Evolutionary conservation across 306 rosid species (phyloP).

Genomic region (Sindora glabra): DNA sequence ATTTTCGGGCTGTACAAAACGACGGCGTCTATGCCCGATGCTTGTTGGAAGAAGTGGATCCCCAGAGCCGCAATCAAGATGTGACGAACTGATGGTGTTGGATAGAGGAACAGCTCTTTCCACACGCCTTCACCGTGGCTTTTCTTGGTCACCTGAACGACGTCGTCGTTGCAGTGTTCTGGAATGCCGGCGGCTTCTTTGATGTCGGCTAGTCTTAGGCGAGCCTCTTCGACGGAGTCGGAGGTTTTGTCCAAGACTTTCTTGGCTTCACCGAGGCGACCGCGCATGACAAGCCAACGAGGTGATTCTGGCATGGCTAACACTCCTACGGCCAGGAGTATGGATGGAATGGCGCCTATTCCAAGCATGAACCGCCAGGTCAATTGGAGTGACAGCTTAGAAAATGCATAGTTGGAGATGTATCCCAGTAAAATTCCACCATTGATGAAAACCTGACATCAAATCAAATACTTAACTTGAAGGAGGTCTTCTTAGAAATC

Average conservation of each 20-base stretch:
- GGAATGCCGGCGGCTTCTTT: constrained; percentile 76
- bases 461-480: too few relatives aligned
- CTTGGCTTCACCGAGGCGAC: constrained; percentile 59
- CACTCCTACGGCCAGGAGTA: constrained; percentile 38
- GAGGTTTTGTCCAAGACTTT: constrained; percentile 61
- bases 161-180: constrained; percentile 37
- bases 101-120: constrained; percentile 56
- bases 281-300: constrained; percentile 79
- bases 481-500: background rate
- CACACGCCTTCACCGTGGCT: constrained; percentile 48
- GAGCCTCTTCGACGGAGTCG: constrained; percentile 48
- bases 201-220: constrained; percentile 51
- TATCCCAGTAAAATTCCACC: constrained; percentile 71
- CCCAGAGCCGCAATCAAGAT: constrained; percentile 58
- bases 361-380: constrained; percentile 92
- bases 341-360: constrained; percentile 57
- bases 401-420: constrained; percentile 65
- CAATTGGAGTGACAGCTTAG: constrained; percentile 34
- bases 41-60: constrained; percentile 76
- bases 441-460: constrained; percentile 65
- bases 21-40: constrained; percentile 75
- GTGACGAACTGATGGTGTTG: constrained; percentile 68
- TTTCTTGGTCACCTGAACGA: constrained; percentile 31
- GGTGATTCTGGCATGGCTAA: constrained; percentile 87
- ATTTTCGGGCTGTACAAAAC: constrained; percentile 73